These are phyloP conservation scores for Pseudogymnoascus sp. DNA, from an alignment of 2,329 filamentous ascomycete species.

Conservation along the genomic window DNA sequence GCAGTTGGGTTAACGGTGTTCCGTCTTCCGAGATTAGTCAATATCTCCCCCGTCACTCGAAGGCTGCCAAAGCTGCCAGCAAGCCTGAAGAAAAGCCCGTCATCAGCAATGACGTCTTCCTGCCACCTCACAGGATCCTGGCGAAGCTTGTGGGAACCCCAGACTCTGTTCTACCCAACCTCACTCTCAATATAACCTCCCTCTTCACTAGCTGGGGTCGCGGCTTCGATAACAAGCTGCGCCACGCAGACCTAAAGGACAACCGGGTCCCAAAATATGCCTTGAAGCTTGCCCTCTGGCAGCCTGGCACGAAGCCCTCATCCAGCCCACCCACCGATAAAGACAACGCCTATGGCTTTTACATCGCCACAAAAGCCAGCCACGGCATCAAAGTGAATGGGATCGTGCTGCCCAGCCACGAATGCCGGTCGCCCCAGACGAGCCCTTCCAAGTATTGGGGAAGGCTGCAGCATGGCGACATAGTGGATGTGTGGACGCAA, in stretches of 20 bases:
- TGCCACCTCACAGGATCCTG: conserved; percentile 38
- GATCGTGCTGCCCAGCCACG: conserved; percentile 50
- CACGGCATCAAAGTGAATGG: conserved; percentile 71
- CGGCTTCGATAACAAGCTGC: conserved; percentile 55
- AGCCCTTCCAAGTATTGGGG: conserved; percentile 51
- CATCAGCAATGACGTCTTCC: conserved; percentile 17
- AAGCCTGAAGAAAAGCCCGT: background rate
- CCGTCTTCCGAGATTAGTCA: background rate
- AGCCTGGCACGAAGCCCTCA: conserved; percentile 54
- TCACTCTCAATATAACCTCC: conserved; percentile 58
- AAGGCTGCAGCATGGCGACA: conserved; percentile 67
- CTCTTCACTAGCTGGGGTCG: conserved; percentile 73
- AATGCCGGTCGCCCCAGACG: conserved; percentile 44
- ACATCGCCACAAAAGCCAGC: conserved; percentile 71
- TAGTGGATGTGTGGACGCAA: conserved; percentile 61
- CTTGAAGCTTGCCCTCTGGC: conserved; percentile 69
- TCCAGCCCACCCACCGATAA: conserved; percentile 44
- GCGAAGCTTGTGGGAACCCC: conserved; percentile 59
- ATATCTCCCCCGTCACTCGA: background rate
- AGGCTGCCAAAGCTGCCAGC: background rate
- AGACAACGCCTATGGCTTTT: conserved; percentile 42
- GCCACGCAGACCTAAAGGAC: conserved; percentile 56
- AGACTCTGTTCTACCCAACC: conserved; percentile 55
- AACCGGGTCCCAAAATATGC: conserved; percentile 72
- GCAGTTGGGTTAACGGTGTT: conserved; percentile 2